Percentiles rank a stretch among this genome's conserved stretches.
Conservation (phyloP, 78 protist species). For the Dictyostelium brefeldianum region DNA sequence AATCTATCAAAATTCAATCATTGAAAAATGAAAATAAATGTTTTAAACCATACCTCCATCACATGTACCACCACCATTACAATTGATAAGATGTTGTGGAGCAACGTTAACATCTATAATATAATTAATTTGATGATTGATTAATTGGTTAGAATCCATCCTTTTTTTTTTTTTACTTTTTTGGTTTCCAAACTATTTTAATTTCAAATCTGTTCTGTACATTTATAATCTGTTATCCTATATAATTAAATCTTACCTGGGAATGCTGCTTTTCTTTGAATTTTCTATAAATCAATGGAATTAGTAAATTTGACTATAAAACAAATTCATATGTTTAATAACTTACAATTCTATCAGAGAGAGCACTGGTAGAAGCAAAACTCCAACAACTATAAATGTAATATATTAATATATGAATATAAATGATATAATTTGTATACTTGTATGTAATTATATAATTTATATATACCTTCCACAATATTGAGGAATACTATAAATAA, state of each 20-base stretch:
- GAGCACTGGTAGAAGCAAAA: constrained; percentile 62
- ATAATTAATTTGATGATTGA: constrained; percentile 37
- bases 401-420: too few relatives aligned
- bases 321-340: too few relatives aligned
- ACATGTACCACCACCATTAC: constrained; percentile 82
- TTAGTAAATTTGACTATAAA: too few relatives aligned
- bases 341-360: constrained; percentile 65
- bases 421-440: too few relatives aligned
- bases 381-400: constrained; percentile 6
- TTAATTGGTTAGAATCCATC: neutral
- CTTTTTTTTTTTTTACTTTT: too few relatives aligned
- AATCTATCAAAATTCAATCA: neutral
- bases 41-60: constrained; percentile 42
- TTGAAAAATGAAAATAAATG: too few relatives aligned
- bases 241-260: neutral
- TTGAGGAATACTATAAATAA: neutral
- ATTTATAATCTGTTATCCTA: too few relatives aligned
- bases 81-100: constrained; percentile 81
- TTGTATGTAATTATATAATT: too few relatives aligned
- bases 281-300: neutral
- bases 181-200: too few relatives aligned
- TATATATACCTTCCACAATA: neutral
- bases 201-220: too few relatives aligned
- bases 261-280: constrained; percentile 9
- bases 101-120: constrained; percentile 58